Conservation (phyloP, 2,329 filamentous ascomycete species). For the Aspergillus quadrilineatus region DNA sequence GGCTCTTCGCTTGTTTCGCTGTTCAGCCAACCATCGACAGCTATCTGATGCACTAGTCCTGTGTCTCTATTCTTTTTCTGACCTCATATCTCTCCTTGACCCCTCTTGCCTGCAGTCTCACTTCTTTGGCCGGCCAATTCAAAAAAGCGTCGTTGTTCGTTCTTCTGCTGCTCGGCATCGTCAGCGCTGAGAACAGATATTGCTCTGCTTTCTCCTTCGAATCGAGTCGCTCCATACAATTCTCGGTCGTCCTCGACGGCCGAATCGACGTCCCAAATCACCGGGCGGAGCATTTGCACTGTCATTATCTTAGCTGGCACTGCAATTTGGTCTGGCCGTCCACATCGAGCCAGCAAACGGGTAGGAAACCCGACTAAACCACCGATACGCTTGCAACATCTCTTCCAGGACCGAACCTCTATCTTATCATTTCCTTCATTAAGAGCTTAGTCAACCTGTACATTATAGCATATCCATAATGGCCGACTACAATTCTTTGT, state of each 20-base stretch:
- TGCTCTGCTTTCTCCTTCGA: neutral
- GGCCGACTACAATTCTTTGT: conserved; percentile 41
- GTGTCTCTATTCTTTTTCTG: conserved; percentile 1
- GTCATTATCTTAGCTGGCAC: neutral
- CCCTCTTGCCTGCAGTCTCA: neutral
- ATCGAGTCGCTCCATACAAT: conserved; percentile 1
- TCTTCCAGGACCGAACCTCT: neutral
- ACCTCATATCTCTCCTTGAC: conserved; percentile 6
- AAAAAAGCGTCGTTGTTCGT: neutral
- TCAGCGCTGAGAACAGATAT: neutral
- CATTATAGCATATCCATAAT: conserved; percentile 21
- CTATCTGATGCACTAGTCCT: conserved; percentile 2
- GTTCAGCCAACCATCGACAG: conserved; percentile 6
- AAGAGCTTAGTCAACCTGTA: neutral
- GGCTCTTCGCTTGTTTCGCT: conserved; percentile 8
- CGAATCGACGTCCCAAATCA: neutral
- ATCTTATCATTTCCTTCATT: neutral
- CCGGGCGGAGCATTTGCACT: neutral
- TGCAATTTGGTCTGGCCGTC: conserved; percentile 1
- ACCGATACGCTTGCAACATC: neutral
- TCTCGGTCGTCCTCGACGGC: neutral
- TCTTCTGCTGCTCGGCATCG: neutral
- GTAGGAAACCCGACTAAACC: conserved; percentile 33
- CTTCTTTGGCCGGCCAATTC: neutral
- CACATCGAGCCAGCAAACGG: conserved; percentile 29